A percentile compares a stretch with the other conserved stretches of the same genome.
Evolutionary conservation across 495 filamentous ascomycete genomes (phyloP).

Genomic region (Daldinia childiae): DNA sequence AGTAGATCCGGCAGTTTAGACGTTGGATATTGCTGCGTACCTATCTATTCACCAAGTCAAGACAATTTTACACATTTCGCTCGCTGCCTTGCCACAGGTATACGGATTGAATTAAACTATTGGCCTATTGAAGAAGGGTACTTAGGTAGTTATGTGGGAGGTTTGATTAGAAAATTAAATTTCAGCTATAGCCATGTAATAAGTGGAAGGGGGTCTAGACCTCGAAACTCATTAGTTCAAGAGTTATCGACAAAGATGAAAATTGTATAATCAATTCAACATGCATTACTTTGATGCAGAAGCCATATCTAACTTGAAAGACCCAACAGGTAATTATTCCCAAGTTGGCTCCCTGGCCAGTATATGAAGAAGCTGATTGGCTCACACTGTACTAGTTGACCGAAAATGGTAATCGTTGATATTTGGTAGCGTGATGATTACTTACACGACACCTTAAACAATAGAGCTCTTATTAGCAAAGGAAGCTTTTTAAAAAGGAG

Average conservation of each 20-base stretch:
- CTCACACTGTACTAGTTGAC: not conserved
- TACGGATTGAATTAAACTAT: not conserved
- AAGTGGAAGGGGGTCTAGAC: slow-evolving; percentile 12
- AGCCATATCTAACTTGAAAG: not conserved
- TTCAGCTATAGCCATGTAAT: not conserved
- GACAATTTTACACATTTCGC: not conserved
- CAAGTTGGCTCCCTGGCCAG: not conserved
- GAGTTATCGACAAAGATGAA: not conserved
- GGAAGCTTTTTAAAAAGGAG: not conserved
- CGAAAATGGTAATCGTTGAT: slow-evolving; percentile 30
- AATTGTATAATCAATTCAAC: not conserved
- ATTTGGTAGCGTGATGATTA: not conserved
- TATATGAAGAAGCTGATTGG: slow-evolving; percentile 31
- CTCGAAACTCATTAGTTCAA: not conserved
- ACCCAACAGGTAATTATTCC: not conserved
- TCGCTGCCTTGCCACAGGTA: not conserved
- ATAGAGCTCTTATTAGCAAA: not conserved
- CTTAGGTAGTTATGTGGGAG: not conserved
- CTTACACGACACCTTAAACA: not conserved
- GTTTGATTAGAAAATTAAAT: not conserved
- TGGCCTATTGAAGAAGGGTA: slow-evolving; percentile 3
- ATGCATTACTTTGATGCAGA: not conserved
- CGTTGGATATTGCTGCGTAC: not conserved
- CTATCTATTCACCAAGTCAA: not conserved
- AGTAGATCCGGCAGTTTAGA: slow-evolving; percentile 34